Base-by-base conservation (phyloP, 2,329 filamentous ascomycete genomes). In the Fusarium austroafricanum region DNA sequence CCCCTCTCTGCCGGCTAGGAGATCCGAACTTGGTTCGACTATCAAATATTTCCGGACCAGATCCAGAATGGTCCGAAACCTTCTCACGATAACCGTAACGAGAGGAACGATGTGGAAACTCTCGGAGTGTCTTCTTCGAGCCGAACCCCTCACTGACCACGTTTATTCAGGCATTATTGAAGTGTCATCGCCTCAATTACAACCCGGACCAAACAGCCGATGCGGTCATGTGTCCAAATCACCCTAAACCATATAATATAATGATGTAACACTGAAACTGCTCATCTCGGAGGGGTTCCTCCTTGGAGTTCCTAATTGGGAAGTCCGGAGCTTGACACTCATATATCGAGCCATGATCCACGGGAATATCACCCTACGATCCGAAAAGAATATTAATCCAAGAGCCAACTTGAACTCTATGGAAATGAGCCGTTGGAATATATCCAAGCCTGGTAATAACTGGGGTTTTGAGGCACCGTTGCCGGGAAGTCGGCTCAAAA, bases 251-350 rank as follows among this genome's bases (percentile, higher is more conserved):
- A 21, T 18, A 31, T 49, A 21, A 10, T 46, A 26, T 28, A 18
- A 42, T 49, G 18, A 62, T 62, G 65, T 49, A 67, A 60, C 54
- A 55, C 49, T 40, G 39, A 33, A 20, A 52, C 31, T 43, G 47
- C 45, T 58, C 65, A 61, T 54, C 53, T 70, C 68, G 68, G 68
- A 71, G 58, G 55, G 33, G 46, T 47, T 28, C 53, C 45, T 65
- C 65, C 65, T 44, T 59, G 35, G 14, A 42, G 37, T 68, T 54
- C 68, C 59, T 53, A 47, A 55, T 56, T 47, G 51, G 59, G 55
- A 57, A 61, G 23, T 17, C 23, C 58, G 61, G 53, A 60, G 68
- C n/a, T 47, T 49, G 14, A 55, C 15, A 18, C 14, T 33, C 18
- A 49, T 51, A 31, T 21, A 38, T 51, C 61, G 44, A 43, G 37